Percentiles rank a stretch among this genome's conserved stretches.
These are phyloP conservation scores for Cornus kousa DNA, from an alignment of 148 eudicot species.

Conservation along the genomic window DNA sequence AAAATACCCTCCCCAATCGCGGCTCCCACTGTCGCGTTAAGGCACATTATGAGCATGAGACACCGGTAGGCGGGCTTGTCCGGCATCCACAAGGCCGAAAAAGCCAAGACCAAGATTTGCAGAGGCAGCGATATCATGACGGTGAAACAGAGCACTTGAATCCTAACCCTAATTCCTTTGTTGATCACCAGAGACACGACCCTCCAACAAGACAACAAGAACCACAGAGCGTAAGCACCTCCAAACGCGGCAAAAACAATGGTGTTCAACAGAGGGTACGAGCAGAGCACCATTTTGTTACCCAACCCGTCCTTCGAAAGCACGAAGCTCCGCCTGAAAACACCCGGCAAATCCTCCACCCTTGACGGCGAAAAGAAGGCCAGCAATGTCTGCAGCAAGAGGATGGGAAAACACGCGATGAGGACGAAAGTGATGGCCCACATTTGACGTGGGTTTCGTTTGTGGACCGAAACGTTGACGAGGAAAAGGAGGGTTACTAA, in stretches of 20 bases:
- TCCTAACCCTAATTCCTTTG: conserved; percentile 41
- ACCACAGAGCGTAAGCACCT: conserved; percentile 27
- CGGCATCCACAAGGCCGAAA: conserved; percentile 49
- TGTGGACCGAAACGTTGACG: conserved; percentile 46
- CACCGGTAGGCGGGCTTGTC: conserved; percentile 23
- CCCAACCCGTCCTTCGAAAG: conserved; percentile 14
- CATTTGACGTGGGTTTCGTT: conserved; percentile 22
- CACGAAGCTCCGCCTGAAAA: conserved; percentile 29
- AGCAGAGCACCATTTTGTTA: conserved; percentile 35
- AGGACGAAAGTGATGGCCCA: conserved; percentile 34
- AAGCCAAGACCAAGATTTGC: conserved; percentile 35
- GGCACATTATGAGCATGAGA: conserved; percentile 30
- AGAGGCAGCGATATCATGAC: conserved; percentile 35
- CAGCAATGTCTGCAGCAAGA: conserved; percentile 17
- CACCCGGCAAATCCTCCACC: conserved; percentile 9
- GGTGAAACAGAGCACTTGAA: conserved; percentile 34
- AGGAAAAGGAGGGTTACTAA: conserved; percentile 52
- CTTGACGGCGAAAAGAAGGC: conserved; percentile 25
- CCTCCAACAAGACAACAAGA: conserved; percentile 53
- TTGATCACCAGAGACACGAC: conserved; percentile 60
- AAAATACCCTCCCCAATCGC: conserved; percentile 48
- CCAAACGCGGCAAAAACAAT: conserved; percentile 41
- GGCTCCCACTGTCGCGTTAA: conserved; percentile 31
- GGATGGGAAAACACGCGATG: conserved; percentile 34
- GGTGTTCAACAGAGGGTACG: conserved; percentile 47